phyloP scores from a whole-genome alignment of 2,329 filamentous ascomycete species.

The Nemania sp. region DNA sequence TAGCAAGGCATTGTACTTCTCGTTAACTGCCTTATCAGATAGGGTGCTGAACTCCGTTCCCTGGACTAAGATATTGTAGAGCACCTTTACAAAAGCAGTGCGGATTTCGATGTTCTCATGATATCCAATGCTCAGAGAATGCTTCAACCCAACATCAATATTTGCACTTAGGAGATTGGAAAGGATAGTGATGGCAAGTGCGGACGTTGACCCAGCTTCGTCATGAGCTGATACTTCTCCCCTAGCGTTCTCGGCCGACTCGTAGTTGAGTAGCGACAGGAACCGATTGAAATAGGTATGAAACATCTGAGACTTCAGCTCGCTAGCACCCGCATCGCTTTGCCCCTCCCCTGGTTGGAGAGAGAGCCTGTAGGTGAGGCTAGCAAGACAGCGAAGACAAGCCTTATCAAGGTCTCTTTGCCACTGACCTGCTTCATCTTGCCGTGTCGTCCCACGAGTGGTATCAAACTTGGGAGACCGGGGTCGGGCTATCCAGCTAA shows the following conservation, averaged over 20 bases:
- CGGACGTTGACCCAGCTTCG: slow-evolving; percentile 59
- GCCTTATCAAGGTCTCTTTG: slow-evolving; percentile 70
- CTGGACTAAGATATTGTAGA: slow-evolving; percentile 73
- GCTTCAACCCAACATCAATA: slow-evolving; percentile 72
- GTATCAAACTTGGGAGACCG: slow-evolving; percentile 55
- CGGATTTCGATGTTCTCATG: slow-evolving; percentile 72
- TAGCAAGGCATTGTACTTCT: slow-evolving; percentile 70
- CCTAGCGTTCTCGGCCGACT: slow-evolving; percentile 50
- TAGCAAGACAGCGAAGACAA: slow-evolving; percentile 67
- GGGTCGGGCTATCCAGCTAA: slow-evolving; percentile 69
- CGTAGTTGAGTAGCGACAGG: slow-evolving; percentile 66
- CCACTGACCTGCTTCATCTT: slow-evolving; percentile 61
- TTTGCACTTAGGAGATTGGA: slow-evolving; percentile 73
- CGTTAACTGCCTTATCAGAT: slow-evolving; percentile 68
- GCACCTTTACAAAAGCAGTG: slow-evolving; percentile 70
- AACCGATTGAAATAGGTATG: slow-evolving; percentile 74
- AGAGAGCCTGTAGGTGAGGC: slow-evolving; percentile 68
- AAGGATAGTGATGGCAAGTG: slow-evolving; percentile 68
- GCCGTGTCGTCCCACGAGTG: slow-evolving; percentile 47
- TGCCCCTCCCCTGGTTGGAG: slow-evolving; percentile 68
- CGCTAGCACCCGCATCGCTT: slow-evolving; percentile 68
- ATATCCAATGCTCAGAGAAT: slow-evolving; percentile 71
- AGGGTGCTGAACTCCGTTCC: slow-evolving; percentile 72
- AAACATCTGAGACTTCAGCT: slow-evolving; percentile 73
- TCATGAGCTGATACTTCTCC: slow-evolving; percentile 54